phyloP scores from a whole-genome alignment of 192 early-diverging fungal genomes.

The Physocladia obscura region DNA sequence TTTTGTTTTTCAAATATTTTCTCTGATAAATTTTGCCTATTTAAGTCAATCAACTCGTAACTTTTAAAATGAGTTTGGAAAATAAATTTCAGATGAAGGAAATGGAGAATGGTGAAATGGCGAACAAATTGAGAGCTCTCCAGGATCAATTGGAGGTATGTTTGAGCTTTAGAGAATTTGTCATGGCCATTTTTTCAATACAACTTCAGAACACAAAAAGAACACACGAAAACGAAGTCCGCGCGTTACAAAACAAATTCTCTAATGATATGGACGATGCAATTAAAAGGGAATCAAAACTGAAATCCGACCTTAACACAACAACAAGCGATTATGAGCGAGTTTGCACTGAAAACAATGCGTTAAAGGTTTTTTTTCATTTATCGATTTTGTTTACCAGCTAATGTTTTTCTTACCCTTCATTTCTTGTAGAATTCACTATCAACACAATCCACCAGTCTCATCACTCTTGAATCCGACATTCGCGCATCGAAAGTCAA shows the following conservation, averaged over 20 bases:
- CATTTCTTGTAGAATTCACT: slow-evolving; percentile 44
- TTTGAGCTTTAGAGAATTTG: slow-evolving; percentile 11
- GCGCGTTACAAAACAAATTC: slow-evolving; percentile 11
- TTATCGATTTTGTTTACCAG: background rate
- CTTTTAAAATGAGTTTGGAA: slow-evolving; percentile 54
- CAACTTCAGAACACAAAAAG: slow-evolving; percentile 40
- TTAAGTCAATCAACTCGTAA: slow-evolving; percentile 48
- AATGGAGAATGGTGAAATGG: slow-evolving; percentile 54
- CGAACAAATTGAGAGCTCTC: slow-evolving; percentile 38
- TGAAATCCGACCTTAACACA: slow-evolving; percentile 30
- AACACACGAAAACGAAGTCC: slow-evolving; percentile 50
- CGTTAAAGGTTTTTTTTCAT: slow-evolving; percentile 8
- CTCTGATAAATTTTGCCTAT: slow-evolving; percentile 29
- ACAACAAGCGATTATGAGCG: slow-evolving; percentile 18
- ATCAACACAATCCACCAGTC: slow-evolving; percentile 47
- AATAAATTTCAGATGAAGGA: slow-evolving; percentile 61
- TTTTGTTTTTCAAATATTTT: slow-evolving; percentile 1
- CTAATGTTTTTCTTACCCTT: background rate
- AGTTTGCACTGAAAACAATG: slow-evolving; percentile 6
- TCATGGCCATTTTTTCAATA: too few relatives aligned
- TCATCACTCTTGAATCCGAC: slow-evolving; percentile 46
- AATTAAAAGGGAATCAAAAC: slow-evolving; percentile 14
- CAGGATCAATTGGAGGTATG: slow-evolving; percentile 34
- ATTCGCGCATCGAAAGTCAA: slow-evolving; percentile 35
- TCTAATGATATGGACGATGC: slow-evolving; percentile 19